These are phyloP conservation scores for Penicillium steckii DNA, from an alignment of 495 filamentous ascomycete genomes.

Conservation along the genomic window DNA sequence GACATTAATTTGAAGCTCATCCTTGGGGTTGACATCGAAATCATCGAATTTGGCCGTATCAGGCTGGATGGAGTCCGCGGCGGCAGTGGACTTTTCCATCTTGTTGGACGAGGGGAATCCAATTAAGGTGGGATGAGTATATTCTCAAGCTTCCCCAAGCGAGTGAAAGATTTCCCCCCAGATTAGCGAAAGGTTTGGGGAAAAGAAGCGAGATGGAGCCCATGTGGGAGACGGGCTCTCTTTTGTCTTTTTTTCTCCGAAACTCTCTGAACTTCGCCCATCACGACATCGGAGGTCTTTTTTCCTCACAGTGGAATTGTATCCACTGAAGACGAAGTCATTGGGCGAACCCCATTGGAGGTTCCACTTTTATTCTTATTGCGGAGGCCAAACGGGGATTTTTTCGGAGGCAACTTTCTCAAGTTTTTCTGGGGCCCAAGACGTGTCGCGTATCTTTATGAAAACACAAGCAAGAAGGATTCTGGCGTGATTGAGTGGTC, in stretches of 20 bases:
- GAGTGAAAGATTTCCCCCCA: background rate
- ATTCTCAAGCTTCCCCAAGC: background rate
- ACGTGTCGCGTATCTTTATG: background rate
- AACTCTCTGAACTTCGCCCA: slow-evolving; percentile 10
- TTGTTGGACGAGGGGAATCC: background rate
- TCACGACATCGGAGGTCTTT: slow-evolving; percentile 22
- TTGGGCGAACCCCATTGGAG: slow-evolving; percentile 12
- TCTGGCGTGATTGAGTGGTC: too few relatives aligned
- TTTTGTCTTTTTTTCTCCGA: slow-evolving; percentile 9
- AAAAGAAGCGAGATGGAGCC: background rate
- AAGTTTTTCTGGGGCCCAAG: background rate
- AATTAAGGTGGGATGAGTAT: background rate
- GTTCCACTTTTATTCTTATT: slow-evolving; percentile 12
- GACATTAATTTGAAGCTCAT: slow-evolving; percentile 35
- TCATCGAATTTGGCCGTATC: slow-evolving; percentile 18
- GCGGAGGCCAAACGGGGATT: slow-evolving; percentile 7
- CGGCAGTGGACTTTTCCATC: slow-evolving; percentile 15
- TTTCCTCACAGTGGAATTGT: slow-evolving; percentile 3
- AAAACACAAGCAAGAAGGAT: too few relatives aligned
- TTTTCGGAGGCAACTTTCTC: slow-evolving; percentile 7
- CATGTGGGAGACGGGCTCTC: slow-evolving; percentile 6
- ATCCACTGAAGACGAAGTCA: slow-evolving; percentile 14
- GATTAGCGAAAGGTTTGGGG: background rate
- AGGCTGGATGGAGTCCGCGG: slow-evolving; percentile 17
- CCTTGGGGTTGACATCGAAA: slow-evolving; percentile 22